Evolutionary conservation across 345 rosid genomes (phyloP).

Genomic region (Moringa oleifera): DNA sequence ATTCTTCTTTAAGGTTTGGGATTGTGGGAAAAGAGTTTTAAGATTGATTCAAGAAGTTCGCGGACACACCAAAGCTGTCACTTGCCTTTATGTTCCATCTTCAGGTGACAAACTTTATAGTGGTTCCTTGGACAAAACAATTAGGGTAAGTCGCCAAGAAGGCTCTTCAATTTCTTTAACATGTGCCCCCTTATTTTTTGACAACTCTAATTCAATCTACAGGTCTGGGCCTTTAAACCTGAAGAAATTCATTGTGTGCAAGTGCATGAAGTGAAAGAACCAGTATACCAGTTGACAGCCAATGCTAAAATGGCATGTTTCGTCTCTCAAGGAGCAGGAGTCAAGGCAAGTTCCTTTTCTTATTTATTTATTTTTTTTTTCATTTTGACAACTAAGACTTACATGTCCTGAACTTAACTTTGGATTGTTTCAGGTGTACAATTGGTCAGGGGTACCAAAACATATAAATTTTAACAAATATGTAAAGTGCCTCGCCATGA

Average conservation of each 20-base stretch:
- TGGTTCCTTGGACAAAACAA: conserved; percentile 61
- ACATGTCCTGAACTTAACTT: not conserved
- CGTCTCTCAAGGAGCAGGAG: conserved; percentile 47
- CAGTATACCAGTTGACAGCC: conserved; percentile 42
- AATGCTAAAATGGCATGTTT: conserved; percentile 43
- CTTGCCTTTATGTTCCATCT: conserved; percentile 44
- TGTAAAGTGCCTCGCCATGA: conserved; percentile 48
- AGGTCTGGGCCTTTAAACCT: conserved; percentile 57
- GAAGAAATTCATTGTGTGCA: conserved; percentile 53
- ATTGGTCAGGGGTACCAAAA: conserved; percentile 51
- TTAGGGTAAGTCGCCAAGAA: conserved; percentile 36
- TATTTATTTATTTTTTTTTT: too few species aligned
- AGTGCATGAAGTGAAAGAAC: conserved; percentile 60
- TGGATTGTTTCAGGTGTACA: conserved; percentile 37
- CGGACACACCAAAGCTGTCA: conserved; percentile 54
- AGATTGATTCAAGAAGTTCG: conserved; percentile 48
- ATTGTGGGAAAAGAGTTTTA: conserved; percentile 37
- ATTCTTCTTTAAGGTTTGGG: conserved; percentile 43
- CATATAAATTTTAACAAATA: conserved; percentile 44
- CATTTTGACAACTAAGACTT: not conserved
- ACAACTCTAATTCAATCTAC: too few species aligned
- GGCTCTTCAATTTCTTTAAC: not conserved
- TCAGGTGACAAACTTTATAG: conserved; percentile 53
- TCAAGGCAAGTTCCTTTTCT: conserved; percentile 42
- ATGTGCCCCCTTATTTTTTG: too few species aligned